Percentiles rank a stretch among this genome's conserved stretches.
Conservation (phyloP, 1,139 yeast species). For the Yamadazyma siamensis region DNA sequence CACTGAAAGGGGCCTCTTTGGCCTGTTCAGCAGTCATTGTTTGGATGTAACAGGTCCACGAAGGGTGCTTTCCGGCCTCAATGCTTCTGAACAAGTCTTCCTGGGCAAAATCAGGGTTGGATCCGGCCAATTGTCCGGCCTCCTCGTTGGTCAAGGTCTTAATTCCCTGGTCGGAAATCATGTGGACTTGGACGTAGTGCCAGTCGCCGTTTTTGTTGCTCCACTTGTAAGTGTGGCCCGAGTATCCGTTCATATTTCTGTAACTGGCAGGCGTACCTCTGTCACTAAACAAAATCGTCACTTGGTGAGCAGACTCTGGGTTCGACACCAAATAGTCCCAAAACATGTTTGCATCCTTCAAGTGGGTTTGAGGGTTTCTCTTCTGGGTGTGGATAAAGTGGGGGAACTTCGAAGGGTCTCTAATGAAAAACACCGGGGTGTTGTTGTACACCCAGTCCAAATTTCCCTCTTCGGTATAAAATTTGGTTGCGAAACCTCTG, state of each 20-base stretch:
- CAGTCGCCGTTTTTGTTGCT: constrained; percentile 56
- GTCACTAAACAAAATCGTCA: constrained; percentile 52
- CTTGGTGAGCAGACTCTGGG: constrained; percentile 59
- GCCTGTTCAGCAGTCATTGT: constrained; percentile 61
- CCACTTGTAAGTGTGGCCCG: constrained; percentile 65
- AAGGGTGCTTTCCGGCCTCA: constrained; percentile 48
- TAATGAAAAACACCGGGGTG: constrained; percentile 76
- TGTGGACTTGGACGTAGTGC: constrained; percentile 58
- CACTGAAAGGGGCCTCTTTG: constrained; percentile 50
- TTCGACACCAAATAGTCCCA: constrained; percentile 59
- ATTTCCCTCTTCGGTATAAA: constrained; percentile 79
- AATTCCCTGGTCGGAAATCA: constrained; percentile 53
- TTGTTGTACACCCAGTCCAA: constrained; percentile 80
- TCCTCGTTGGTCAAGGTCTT: constrained; percentile 49
- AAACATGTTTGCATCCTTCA: constrained; percentile 67
- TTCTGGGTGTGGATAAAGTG: constrained; percentile 77
- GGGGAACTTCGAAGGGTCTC: constrained; percentile 81
- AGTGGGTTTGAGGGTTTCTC: constrained; percentile 69
- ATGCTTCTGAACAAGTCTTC: constrained; percentile 54
- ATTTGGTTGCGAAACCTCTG: constrained; percentile 73
- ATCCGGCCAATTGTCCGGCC: constrained; percentile 50
- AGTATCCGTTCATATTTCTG: constrained; percentile 60
- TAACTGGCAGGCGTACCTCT: constrained; percentile 60
- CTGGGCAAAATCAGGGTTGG: constrained; percentile 55
- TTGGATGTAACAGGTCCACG: constrained; percentile 59